Evolutionary conservation across 176 grass and related monocot genomes (phyloP), one percentile per base, ranked within the genome.

Genomic region (Oryza glaberrima): DNA sequence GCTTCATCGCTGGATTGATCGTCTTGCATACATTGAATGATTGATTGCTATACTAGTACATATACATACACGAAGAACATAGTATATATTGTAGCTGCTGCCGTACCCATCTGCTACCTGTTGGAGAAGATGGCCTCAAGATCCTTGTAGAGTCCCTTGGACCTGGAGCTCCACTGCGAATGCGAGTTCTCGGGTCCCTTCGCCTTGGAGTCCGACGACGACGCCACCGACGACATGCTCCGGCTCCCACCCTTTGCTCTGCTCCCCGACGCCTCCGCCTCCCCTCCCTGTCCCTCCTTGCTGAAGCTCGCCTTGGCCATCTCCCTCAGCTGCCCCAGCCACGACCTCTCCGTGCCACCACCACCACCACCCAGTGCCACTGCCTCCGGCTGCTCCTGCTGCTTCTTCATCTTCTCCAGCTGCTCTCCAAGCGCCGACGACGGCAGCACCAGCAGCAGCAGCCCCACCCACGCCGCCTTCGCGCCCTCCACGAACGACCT

Each of bases 281-380:
- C 94, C 19, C 40, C 79, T 41, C 58, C 75, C 4, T 7, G 65
- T 4, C 32, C 90, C 30, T 98, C 91, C 85, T 65, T 87, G 81
- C 86, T 92, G 85, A 98, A 98, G 86, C 96, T 98, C 14, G 93
- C 91, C 78, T 90, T 95, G 12, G 93, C 96, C 81, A 94, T 84
- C 72, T 98, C 96, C 81, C 91, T 85, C 81, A 98, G 90, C 86
- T 98, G 96, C 73, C 86, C 63, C 2, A 90, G 86, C 96, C 96
- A 98, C 67, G 89, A 88, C 49, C 82, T 84, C 56, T 71, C 36
- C 36, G 82, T 66, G 9, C 74, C 51, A 32, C 76, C 10, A n/a
- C 32, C 10, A n/a, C 32, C 54, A 9, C 17, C 52, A 2, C 52
- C 54, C 1, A 28, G 49, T 1, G 69, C 28, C 56, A 78, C 67